Base-by-base conservation (phyloP, 345 rosid species). In the Kandelia obovata region DNA sequence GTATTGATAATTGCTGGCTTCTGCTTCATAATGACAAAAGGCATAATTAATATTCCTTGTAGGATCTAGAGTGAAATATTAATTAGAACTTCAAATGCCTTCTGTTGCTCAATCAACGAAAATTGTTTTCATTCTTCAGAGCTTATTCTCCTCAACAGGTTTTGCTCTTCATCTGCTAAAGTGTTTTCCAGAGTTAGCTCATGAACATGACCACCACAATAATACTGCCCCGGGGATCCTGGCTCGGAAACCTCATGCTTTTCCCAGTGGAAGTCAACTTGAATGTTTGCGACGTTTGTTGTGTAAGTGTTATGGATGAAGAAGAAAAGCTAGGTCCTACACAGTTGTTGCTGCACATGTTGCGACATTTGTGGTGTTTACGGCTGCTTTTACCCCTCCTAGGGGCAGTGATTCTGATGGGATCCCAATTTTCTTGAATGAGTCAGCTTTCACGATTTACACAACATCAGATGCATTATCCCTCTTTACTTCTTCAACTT, bases 291-390 rank as follows among this genome's bases (percentile, higher is more conserved):
- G 58, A 43, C 64, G 53, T 19, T 20, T 47, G 56, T 15, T 68
- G 26, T 68, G 46, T 31, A 28, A 26, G 28, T 27, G 35, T 59
- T 5, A 3, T 73, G 77, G 77, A 73, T 73, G 66, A 73, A 67
- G 43, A 56, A 53, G 31, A 67, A 63, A 17, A n/a, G 63, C 71
- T 20, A 28, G 56, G 7, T 61, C 71, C 13, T 67, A 47, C 25
- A 60, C 55, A 5, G 72, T 67, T 7, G 77, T 68, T 7, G 77
- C 71, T 3, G 20, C 71, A 1, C 72, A 67, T 16, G 61, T 73
- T 6, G 67, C 67, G 9, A 62, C 72, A 4, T 53, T 55, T 6
- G 57, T 62, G 55, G n/a, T n/a, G n/a, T 67, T 73, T 62, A 31
- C 77, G 0, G 47, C 72, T 0, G 66, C 72, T 19, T 35, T 56